phyloP scores from a whole-genome alignment of 2,329 filamentous ascomycete genomes.

The Clarireedia homoeocarpa region DNA sequence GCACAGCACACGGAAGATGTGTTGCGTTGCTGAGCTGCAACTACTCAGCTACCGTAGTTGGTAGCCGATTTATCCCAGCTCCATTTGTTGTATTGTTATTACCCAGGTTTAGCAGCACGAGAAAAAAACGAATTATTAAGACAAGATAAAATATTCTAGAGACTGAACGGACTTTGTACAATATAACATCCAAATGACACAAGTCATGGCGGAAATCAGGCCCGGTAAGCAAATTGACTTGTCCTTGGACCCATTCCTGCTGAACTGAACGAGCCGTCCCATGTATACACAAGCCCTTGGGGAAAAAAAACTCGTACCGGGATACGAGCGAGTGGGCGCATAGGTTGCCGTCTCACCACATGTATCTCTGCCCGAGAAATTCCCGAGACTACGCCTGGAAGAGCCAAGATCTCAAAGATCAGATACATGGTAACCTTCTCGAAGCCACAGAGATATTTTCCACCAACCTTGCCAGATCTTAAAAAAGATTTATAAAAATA shows the following conservation, averaged over 20 bases:
- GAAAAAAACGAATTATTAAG: too few species aligned
- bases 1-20: too few species aligned
- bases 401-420: background rate
- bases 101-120: too few species aligned
- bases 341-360: background rate
- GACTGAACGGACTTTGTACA: background rate
- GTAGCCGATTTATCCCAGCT: too few species aligned
- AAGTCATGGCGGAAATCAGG: background rate
- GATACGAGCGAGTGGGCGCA: background rate
- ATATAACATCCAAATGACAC: background rate
- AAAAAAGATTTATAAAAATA: too few species aligned
- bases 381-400: background rate
- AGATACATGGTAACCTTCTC: background rate
- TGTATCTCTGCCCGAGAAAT: background rate
- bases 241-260: background rate
- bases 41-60: background rate
- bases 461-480: too few species aligned
- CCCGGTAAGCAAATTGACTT: background rate
- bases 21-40: background rate
- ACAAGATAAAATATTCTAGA: background rate
- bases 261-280: background rate
- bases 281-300: background rate
- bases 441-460: too few species aligned
- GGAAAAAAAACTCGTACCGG: background rate
- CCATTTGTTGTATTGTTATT: too few species aligned